Base-by-base conservation (phyloP, 257 asterid species). In the Plantago elongata region DNA sequence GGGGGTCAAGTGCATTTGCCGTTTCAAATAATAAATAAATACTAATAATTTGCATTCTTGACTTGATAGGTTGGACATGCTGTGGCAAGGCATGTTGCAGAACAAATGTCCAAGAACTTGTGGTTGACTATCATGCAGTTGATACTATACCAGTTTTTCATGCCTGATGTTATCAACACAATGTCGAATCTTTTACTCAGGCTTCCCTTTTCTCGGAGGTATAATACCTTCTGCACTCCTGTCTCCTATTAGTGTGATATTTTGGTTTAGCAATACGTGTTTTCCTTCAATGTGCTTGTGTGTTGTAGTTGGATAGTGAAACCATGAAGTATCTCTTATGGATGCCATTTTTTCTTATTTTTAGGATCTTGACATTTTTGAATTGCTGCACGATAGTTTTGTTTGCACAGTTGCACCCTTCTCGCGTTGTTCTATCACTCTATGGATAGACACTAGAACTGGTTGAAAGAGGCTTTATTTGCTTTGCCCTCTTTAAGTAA, bases 121-220 rank as follows among this genome's bases (percentile, higher is more conserved):
- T 93, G 99, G 96, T 60, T 89, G 65, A 69, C 89, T 8, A 89
- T 93, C 61, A 11, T 83, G 54, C 99, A 93, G 77, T 54, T 89
- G 76, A 63, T 89, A 61, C 83, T 93, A 43, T 78, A 80, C 71
- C 96, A 84, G 75, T 93, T 93, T 73, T 81, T 93, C 77, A 72
- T 78, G 76, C 97, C 99, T 54, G 96, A 93, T 70, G 14, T 89
- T 70, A 96, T 85, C 63, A 83, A 82, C 78, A 78, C 88, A 5
- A 85, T 93, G 94, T 92, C 95, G 9, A 64, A 71, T 51, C 85
- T 92, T 72, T 70, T 92, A 62, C 78, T 89, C 18, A 84, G 84
- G 85, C 97, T 92, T 68, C 97, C 97, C 40, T 92, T 92, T 71
- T 89, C 97, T 8, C 78, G 96, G 70, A 89, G 93, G 99, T 93